These are phyloP conservation scores for Oenanthe sinensis DNA, from an alignment of 129 eudicot genomes.

Conservation along the genomic window DNA sequence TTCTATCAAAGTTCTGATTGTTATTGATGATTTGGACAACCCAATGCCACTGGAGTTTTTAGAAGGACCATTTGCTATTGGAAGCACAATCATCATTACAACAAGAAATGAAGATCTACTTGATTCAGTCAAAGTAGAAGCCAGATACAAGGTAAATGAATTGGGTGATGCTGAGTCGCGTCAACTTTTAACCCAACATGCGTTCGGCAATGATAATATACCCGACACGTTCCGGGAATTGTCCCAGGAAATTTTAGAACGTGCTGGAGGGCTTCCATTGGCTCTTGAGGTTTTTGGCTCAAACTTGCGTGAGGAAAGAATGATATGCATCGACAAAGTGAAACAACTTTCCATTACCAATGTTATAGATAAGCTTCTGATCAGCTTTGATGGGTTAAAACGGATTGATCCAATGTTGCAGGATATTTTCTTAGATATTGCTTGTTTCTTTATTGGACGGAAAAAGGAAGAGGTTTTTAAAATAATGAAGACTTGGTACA, in stretches of 20 bases:
- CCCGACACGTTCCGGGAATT: neutral
- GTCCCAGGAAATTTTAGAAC: neutral
- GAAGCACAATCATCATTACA: conserved; percentile 11
- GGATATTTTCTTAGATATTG: too few relatives aligned
- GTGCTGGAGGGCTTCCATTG: conserved; percentile 17
- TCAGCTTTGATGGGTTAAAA: too few relatives aligned
- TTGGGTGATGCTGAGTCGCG: neutral
- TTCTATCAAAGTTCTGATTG: neutral
- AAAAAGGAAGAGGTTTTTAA: too few relatives aligned
- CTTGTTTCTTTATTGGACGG: too few relatives aligned
- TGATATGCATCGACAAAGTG: too few relatives aligned
- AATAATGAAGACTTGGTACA: too few relatives aligned
- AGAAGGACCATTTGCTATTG: conserved; percentile 11
- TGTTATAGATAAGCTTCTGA: too few relatives aligned
- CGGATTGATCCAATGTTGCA: too few relatives aligned
- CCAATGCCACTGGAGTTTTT: neutral
- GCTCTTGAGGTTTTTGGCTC: conserved; percentile 25
- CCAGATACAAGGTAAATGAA: neutral
- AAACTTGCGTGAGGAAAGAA: neutral
- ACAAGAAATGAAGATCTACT: conserved; percentile 9
- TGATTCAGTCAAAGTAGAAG: neutral
- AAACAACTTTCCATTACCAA: too few relatives aligned
- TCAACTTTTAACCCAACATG: conserved; percentile 12
- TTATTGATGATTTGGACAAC: conserved; percentile 3
- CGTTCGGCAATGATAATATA: neutral